Percentiles rank a stretch among this genome's conserved stretches.
phyloP scores from a whole-genome alignment of 305 asterid species.

The Coffea humblotiana region DNA sequence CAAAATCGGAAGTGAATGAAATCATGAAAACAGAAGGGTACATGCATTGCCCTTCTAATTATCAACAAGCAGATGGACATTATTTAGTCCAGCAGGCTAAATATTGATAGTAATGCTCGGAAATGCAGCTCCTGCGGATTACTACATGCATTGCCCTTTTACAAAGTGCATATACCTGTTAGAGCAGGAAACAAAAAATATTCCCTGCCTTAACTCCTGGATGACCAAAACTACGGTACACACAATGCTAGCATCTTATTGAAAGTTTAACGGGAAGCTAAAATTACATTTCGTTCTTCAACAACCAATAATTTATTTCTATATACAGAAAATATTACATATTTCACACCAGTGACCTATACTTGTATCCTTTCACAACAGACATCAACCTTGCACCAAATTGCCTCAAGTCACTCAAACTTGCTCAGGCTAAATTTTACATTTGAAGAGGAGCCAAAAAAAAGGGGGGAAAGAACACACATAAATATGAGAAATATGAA shows the following conservation, averaged over 20 bases:
- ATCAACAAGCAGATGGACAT: neutral
- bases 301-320: conserved; percentile 32
- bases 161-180: neutral
- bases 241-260: neutral
- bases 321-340: conserved; percentile 37
- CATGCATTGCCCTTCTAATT: too few species aligned
- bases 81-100: neutral
- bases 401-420: conserved; percentile 8
- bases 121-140: neutral
- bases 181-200: neutral
- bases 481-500: conserved; percentile 21
- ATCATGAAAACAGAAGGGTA: neutral
- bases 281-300: neutral
- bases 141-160: neutral
- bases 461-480: conserved; percentile 17
- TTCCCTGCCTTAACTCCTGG: neutral
- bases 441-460: conserved; percentile 22
- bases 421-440: conserved; percentile 36
- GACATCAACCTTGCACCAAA: conserved; percentile 17
- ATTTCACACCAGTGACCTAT: conserved; percentile 31
- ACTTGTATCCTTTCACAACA: conserved; percentile 20
- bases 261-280: neutral
- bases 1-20: neutral
- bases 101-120: neutral
- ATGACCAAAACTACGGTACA: neutral